A percentile compares a stretch with the other conserved stretches of the same genome.
Evolutionary conservation across 1,139 yeast genomes (phyloP).

Genomic region (Suhomyces ambrosiae): DNA sequence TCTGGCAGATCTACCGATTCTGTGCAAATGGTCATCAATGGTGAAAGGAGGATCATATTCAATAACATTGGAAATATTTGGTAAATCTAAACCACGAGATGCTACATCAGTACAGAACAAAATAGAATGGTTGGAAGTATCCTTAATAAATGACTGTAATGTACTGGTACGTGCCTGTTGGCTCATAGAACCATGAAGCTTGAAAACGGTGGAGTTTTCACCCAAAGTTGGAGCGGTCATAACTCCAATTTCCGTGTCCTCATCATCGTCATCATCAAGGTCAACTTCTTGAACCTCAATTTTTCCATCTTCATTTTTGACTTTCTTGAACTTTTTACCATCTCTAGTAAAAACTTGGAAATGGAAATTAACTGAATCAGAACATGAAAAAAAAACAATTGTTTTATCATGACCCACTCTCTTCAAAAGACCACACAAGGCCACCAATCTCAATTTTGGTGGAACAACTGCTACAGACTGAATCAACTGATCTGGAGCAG

Average conservation of each 20-base stretch:
- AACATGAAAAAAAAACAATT: conserved; percentile 87
- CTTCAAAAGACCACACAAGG: conserved; percentile 68
- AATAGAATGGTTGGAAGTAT: conserved; percentile 53
- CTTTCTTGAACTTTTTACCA: conserved; percentile 46
- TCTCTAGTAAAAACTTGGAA: conserved; percentile 67
- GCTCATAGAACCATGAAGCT: conserved; percentile 86
- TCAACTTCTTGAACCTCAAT: conserved; percentile 20
- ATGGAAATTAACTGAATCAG: conserved; percentile 94
- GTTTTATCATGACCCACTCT: conserved; percentile 53
- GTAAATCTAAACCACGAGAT: conserved; percentile 71
- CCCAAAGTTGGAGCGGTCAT: conserved; percentile 58
- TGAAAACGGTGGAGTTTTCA: conserved; percentile 55
- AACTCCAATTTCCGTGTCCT: conserved; percentile 42
- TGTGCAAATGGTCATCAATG: conserved; percentile 70
- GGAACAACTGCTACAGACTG: conserved; percentile 85
- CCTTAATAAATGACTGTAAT: conserved; percentile 60
- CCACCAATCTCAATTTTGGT: conserved; percentile 83
- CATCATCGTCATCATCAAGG: conserved; percentile 20
- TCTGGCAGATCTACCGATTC: conserved; percentile 77
- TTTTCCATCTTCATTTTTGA: conserved; percentile 29
- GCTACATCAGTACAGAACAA: conserved; percentile 84
- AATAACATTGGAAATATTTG: conserved; percentile 62
- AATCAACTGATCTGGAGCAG: conserved; percentile 88
- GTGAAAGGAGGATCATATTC: conserved; percentile 74
- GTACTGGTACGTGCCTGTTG: conserved; percentile 84